These are phyloP conservation scores for Phytophthora pistaciae DNA, from an alignment of 352 stramenopile species.

Conservation along the genomic window DNA sequence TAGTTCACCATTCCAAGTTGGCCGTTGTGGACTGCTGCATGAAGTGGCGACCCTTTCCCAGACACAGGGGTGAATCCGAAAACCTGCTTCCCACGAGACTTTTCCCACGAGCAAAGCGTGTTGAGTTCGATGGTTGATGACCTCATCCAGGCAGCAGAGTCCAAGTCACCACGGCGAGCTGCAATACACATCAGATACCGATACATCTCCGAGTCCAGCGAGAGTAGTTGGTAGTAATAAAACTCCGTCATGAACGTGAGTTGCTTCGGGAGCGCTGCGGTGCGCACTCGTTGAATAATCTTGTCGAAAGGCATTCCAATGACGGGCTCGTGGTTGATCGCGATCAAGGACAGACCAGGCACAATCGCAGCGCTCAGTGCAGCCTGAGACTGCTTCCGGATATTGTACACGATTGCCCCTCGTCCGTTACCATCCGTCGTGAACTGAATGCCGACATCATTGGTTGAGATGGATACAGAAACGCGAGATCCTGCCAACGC, in stretches of 20 bases:
- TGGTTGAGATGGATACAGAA: constrained; percentile 83
- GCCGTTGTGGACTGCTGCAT: constrained; percentile 68
- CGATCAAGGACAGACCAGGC: constrained; percentile 78
- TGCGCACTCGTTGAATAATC: constrained; percentile 69
- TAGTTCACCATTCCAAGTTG: constrained; percentile 75
- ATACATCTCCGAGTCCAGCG: constrained; percentile 82
- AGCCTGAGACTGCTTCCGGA: constrained; percentile 86
- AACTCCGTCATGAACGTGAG: constrained; percentile 88
- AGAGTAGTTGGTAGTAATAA: constrained; percentile 87
- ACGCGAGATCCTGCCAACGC: constrained; percentile 65
- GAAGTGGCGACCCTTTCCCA: constrained; percentile 63
- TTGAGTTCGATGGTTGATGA: constrained; percentile 70
- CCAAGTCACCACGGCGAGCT: constrained; percentile 71
- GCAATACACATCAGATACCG: constrained; percentile 81
- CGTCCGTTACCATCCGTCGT: constrained; percentile 80
- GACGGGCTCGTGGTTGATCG: constrained; percentile 86
- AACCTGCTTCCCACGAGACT: constrained; percentile 71
- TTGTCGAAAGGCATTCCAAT: constrained; percentile 84
- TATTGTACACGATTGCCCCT: constrained; percentile 77
- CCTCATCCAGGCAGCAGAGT: constrained; percentile 70
- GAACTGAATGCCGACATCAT: constrained; percentile 87
- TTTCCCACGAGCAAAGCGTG: constrained; percentile 75
- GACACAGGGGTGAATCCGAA: constrained; percentile 73
- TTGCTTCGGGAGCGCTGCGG: constrained; percentile 76
- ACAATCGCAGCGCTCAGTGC: constrained; percentile 75